Conservation (phyloP, 306 rosid genomes). For the Alnus rubra region DNA sequence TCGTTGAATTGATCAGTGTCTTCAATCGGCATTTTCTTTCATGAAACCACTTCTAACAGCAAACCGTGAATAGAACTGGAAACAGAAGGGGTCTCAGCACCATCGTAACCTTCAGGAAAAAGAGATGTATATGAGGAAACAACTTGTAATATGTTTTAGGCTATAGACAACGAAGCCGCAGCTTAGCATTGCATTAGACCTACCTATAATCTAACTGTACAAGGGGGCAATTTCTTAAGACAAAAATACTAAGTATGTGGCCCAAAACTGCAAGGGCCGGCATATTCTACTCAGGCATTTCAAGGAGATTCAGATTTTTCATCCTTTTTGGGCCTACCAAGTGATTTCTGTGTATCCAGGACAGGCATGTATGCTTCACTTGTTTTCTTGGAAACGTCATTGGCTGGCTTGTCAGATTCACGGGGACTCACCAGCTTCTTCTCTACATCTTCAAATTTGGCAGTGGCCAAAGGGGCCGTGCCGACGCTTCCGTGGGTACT, state of each 20-base stretch:
- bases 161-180: constrained; percentile 1
- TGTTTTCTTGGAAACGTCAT: constrained; percentile 44
- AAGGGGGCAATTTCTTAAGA: neutral
- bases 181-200: constrained; percentile 23
- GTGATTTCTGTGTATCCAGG: constrained; percentile 56
- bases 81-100: neutral
- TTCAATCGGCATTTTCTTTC: neutral
- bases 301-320: constrained; percentile 44
- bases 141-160: neutral
- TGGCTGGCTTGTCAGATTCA: constrained; percentile 51
- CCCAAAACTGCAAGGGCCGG: constrained; percentile 7
- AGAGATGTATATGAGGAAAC: constrained; percentile 9
- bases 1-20: neutral
- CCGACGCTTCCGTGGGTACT: constrained; percentile 48
- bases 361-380: constrained; percentile 55
- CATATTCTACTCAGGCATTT: constrained; percentile 40
- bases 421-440: constrained; percentile 68
- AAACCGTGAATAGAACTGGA: neutral
- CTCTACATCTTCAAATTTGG: constrained; percentile 71
- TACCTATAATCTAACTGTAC: constrained; percentile 27
- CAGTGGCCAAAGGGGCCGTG: constrained; percentile 62
- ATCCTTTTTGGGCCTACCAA: constrained; percentile 54
- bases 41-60: neutral
- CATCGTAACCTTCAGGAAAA: neutral
- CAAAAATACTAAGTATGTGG: neutral